These are phyloP conservation scores for Candida freyschussii DNA, from an alignment of 1,139 yeast species.

Conservation along the genomic window DNA sequence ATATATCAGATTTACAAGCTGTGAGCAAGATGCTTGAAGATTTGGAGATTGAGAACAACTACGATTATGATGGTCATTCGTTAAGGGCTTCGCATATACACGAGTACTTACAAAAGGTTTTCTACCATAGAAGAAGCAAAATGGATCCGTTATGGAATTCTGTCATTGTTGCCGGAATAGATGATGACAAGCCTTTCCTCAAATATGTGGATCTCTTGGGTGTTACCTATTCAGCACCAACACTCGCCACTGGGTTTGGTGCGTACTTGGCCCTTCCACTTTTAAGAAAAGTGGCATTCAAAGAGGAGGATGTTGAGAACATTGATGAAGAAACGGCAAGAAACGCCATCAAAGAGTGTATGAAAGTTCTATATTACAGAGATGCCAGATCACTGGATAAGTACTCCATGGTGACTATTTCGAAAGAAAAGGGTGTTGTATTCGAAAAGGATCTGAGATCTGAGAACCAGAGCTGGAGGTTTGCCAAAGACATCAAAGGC, in stretches of 20 bases:
- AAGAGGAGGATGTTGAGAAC: constrained; percentile 64
- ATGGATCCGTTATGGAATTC: constrained; percentile 98
- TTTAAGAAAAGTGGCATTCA: constrained; percentile 77
- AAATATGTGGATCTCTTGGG: constrained; percentile 90
- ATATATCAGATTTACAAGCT: constrained; percentile 89
- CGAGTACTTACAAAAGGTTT: constrained; percentile 77
- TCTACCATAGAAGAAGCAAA: constrained; percentile 84
- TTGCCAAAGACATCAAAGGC: constrained; percentile 84
- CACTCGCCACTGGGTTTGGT: constrained; percentile 96
- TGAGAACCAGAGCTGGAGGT: constrained; percentile 78
- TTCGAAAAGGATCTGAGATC: constrained; percentile 63
- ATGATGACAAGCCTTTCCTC: constrained; percentile 66
- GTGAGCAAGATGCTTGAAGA: constrained; percentile 72
- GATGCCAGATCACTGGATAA: constrained; percentile 93
- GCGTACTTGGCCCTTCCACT: constrained; percentile 91
- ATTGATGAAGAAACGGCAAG: constrained; percentile 74
- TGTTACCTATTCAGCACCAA: constrained; percentile 81
- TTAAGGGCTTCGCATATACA: constrained; percentile 84
- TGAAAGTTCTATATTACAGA: constrained; percentile 93
- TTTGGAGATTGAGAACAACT: constrained; percentile 38
- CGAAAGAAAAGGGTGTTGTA: constrained; percentile 52
- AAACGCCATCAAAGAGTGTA: constrained; percentile 69
- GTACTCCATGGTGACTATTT: constrained; percentile 76
- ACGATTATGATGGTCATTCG: constrained; percentile 58
- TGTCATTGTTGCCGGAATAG: constrained; percentile 82